Conservation (phyloP, 257 asterid species). For the Vinca minor region DNA sequence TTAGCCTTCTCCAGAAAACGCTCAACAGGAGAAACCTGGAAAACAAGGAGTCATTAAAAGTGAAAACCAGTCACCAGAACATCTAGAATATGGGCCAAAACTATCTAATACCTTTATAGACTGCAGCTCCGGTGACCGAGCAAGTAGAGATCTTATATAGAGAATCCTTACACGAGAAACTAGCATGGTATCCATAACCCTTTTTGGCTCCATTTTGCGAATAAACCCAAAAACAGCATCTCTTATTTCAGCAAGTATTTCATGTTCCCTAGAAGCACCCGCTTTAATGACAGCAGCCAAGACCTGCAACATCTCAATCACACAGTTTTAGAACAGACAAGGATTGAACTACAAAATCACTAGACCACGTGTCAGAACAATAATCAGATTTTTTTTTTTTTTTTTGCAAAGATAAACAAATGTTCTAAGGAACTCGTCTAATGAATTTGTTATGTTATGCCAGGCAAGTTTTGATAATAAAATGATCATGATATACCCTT, state of each 20-base stretch:
- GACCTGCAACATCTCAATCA: slow-evolving; percentile 49
- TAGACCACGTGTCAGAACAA: neutral
- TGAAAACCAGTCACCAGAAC: slow-evolving; percentile 8
- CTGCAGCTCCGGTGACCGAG: slow-evolving; percentile 97
- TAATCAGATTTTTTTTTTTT: neutral
- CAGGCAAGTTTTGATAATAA: neutral
- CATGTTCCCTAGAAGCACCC: slow-evolving; percentile 99
- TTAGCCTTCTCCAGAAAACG: slow-evolving; percentile 83
- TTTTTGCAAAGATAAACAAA: neutral
- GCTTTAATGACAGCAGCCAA: slow-evolving; percentile 99
- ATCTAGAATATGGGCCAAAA: slow-evolving; percentile 3
- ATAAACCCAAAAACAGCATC: slow-evolving; percentile 93
- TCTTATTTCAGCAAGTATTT: slow-evolving; percentile 97
- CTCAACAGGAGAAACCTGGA: slow-evolving; percentile 86
- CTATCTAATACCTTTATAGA: slow-evolving; percentile 71
- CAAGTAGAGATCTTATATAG: slow-evolving; percentile 90
- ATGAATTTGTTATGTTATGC: neutral
- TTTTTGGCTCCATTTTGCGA: slow-evolving; percentile 93
- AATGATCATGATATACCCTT: neutral
- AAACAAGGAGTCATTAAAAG: slow-evolving; percentile 15
- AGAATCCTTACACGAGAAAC: slow-evolving; percentile 98
- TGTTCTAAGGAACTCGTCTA: neutral
- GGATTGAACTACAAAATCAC: neutral
- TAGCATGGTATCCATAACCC: slow-evolving; percentile 99
- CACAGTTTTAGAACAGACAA: slow-evolving; percentile 19